A percentile compares a stretch with the other conserved stretches of the same genome.
Evolutionary conservation across 2,329 filamentous ascomycete genomes (phyloP).

Genomic region (Colletotrichum scovillei): DNA sequence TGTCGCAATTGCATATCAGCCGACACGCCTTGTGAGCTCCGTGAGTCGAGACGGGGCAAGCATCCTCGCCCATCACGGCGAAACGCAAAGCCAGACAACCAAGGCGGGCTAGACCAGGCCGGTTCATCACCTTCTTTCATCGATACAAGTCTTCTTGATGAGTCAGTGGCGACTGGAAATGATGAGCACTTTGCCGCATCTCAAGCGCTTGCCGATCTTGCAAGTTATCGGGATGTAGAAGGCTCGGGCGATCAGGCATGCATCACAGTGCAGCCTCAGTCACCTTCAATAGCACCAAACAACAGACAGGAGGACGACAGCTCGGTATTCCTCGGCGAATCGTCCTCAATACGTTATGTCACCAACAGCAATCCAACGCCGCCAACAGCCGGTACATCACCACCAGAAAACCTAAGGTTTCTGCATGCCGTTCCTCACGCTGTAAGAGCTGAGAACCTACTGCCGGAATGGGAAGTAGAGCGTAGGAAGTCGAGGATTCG

Average conservation of each 20-base stretch:
- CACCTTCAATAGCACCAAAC: neutral
- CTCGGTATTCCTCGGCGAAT: conserved; percentile 57
- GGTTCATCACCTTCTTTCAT: neutral
- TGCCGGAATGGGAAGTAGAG: conserved; percentile 50
- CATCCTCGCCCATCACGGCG: conserved; percentile 37
- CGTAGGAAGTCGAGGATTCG: conserved; percentile 44
- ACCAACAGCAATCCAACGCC: conserved; percentile 49
- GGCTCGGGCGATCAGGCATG: neutral
- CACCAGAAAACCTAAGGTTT: conserved; percentile 40
- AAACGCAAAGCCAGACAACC: neutral
- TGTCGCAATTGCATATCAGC: conserved; percentile 46
- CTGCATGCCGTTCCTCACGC: conserved; percentile 47
- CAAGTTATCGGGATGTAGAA: neutral
- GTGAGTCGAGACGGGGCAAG: conserved; percentile 48
- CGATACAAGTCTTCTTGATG: neutral
- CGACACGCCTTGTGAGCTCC: conserved; percentile 43
- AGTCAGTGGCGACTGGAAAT: neutral
- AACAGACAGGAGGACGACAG: conserved; percentile 27
- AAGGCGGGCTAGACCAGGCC: neutral
- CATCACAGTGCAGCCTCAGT: neutral
- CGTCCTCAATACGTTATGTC: conserved; percentile 60
- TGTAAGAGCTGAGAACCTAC: conserved; percentile 46
- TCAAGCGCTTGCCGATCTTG: neutral
- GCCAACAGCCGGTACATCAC: conserved; percentile 22
- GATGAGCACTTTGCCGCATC: neutral